Evolutionary conservation across 306 rosid genomes (phyloP), one percentile per base, ranked within the genome.

Genomic region (Chamaecrista fasciculata): DNA sequence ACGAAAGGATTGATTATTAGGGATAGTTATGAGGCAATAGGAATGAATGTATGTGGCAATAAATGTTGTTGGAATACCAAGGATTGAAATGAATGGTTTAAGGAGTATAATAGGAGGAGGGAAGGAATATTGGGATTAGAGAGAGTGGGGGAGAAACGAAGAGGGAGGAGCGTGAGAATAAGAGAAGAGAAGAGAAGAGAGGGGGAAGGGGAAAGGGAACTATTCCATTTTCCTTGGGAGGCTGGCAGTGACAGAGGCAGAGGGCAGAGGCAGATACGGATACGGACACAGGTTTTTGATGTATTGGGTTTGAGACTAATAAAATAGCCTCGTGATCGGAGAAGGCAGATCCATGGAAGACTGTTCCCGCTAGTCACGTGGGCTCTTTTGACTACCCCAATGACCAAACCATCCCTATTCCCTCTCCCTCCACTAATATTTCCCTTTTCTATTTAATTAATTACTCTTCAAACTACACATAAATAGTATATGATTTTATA

Each of bases 311-410:
- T 79, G 84, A 66, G 75, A 58, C 79, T 70, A 63, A 78, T 60
- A 70, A 75, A 57, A n/a, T n/a, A n/a, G 80, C 97, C 97, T 89
- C 97, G 97, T 92, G 97, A 92, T 92, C 97, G 97, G 97, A 85
- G 97, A 85, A 85, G 86, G 81, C 94, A 82, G 88, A 89, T 89
- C 96, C 89, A 77, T 89, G 81, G 91, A 85, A 92, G 89, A 92
- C 97, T 89, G 97, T 89, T 89, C 92, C 96, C 89, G 48, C 77
- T 75, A 62, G 87, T 92, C 97, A 89, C 97, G 97, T 92, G 96
- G 84, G 66, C 68, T 78, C 91, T 87, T 87, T 92, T 92, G 97
- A 90, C 96, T 64, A 78, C 81, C 81, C 89, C 81, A 42, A 81
- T 72, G 76, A 85, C 95, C 83, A 79, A 49, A 67, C 29, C 72